Evolutionary conservation across 306 rosid species (phyloP).

Genomic region (Senna tora): DNA sequence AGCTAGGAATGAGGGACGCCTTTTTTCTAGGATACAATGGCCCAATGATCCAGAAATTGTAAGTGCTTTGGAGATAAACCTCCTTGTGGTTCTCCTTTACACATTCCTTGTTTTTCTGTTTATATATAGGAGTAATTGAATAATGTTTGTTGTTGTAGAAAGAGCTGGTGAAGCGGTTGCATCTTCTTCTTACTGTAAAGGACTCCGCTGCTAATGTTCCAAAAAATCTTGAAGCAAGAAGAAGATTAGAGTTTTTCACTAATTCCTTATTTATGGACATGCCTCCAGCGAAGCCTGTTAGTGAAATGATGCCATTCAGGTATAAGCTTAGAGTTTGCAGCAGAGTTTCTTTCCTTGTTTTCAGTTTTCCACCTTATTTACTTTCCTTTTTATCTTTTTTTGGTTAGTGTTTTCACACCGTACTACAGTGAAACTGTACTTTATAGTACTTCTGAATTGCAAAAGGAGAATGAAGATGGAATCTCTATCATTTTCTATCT

Average conservation of each 20-base stretch:
- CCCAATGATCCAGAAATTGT: conserved; percentile 90
- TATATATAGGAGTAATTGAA: background rate
- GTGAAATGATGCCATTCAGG: conserved; percentile 92
- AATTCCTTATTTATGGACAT: conserved; percentile 96
- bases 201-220: conserved; percentile 93
- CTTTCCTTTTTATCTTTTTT: conserved; percentile 29
- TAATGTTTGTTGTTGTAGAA: conserved; percentile 51
- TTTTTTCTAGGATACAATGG: conserved; percentile 79
- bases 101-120: background rate
- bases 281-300: conserved; percentile 93
- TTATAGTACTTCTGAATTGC: conserved; percentile 80
- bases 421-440: conserved; percentile 98
- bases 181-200: conserved; percentile 93
- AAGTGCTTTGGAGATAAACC: conserved; percentile 37
- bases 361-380: conserved; percentile 10
- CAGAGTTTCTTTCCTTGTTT: conserved; percentile 15
- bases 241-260: conserved; percentile 91
- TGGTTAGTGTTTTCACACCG: conserved; percentile 91
- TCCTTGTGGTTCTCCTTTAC: background rate
- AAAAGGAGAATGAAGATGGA: conserved; percentile 94
- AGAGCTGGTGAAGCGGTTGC: conserved; percentile 89
- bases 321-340: conserved; percentile 38
- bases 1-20: conserved; percentile 84
- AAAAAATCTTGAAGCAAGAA: conserved; percentile 96
- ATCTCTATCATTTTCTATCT: conserved; percentile 89